Conservation (phyloP, 2,329 filamentous ascomycete genomes). For the Emergomyces orientalis region DNA sequence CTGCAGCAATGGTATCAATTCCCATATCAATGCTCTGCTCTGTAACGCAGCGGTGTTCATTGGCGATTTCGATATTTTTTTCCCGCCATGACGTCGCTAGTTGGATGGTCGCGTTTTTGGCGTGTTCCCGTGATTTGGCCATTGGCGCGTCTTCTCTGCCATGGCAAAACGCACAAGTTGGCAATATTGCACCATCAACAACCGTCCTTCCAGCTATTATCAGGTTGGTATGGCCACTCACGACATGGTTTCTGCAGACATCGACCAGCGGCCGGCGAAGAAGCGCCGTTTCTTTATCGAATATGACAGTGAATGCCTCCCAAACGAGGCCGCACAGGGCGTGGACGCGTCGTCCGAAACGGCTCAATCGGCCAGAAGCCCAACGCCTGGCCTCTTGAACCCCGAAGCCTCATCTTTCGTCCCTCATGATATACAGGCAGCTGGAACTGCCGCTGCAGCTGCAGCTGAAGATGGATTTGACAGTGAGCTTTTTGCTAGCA, state of each 20-base stretch:
- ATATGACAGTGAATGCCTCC: conserved; percentile 23
- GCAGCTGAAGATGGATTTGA: conserved; percentile 40
- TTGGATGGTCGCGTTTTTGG: background rate
- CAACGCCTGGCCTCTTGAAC: background rate
- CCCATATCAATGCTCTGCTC: background rate
- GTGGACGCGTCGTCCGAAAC: conserved; percentile 9
- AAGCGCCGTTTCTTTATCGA: conserved; percentile 56
- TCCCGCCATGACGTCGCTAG: conserved; percentile 7
- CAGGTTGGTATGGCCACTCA: background rate
- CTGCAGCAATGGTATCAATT: background rate
- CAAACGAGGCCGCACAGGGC: background rate
- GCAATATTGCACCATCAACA: background rate
- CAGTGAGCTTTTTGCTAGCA: conserved; percentile 45
- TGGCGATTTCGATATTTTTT: conserved; percentile 7
- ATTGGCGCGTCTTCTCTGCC: conserved; percentile 7
- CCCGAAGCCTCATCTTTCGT: background rate
- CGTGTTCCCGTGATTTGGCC: conserved; percentile 9
- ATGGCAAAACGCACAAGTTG: background rate
- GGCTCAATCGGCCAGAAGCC: background rate
- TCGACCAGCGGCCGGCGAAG: conserved; percentile 49
- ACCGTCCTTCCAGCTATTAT: background rate
- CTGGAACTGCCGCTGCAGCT: background rate
- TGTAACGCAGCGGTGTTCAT: background rate
- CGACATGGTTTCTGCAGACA: conserved; percentile 31
- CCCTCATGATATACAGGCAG: background rate